Evolutionary conservation across 2,329 filamentous ascomycete genomes (phyloP).

Genomic region (Alternaria angustiovoidea): DNA sequence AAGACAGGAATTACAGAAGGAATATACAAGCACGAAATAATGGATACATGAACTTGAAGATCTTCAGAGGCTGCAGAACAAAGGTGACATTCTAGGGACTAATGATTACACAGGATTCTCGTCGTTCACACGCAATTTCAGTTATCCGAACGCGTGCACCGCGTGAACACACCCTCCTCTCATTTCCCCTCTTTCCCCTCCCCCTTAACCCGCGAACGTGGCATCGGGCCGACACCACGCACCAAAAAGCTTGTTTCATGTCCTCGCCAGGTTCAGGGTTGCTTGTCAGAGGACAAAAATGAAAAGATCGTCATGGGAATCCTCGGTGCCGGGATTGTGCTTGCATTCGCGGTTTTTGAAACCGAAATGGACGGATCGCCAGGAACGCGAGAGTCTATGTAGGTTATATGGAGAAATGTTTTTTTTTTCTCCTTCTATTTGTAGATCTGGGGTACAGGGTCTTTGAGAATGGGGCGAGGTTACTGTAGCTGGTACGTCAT

Average conservation of each 20-base stretch:
- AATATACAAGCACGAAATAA: too few relatives aligned
- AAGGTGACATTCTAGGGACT: too few relatives aligned
- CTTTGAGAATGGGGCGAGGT: neutral
- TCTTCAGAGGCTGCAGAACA: too few relatives aligned
- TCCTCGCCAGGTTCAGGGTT: neutral
- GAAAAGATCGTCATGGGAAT: neutral
- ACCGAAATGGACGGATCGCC: neutral
- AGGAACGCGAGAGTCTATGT: neutral
- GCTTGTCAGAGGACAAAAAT: neutral
- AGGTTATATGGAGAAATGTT: neutral
- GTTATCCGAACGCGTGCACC: too few relatives aligned
- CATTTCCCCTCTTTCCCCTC: neutral
- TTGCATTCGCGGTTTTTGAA: neutral
- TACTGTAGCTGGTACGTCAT: neutral
- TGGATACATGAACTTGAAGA: too few relatives aligned
- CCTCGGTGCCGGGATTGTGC: neutral
- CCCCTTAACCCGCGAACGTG: neutral
- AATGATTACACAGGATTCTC: too few relatives aligned
- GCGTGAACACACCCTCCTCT: constrained; percentile 3
- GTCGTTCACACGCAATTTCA: too few relatives aligned
- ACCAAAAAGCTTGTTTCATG: neutral
- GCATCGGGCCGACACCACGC: neutral
- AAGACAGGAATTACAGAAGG: too few relatives aligned
- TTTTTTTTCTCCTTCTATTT: neutral
- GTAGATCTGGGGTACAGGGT: neutral